Evolutionary conservation across 306 rosid species (phyloP), one percentile per base, ranked within the genome.

Genomic region (Fagus crenata): DNA sequence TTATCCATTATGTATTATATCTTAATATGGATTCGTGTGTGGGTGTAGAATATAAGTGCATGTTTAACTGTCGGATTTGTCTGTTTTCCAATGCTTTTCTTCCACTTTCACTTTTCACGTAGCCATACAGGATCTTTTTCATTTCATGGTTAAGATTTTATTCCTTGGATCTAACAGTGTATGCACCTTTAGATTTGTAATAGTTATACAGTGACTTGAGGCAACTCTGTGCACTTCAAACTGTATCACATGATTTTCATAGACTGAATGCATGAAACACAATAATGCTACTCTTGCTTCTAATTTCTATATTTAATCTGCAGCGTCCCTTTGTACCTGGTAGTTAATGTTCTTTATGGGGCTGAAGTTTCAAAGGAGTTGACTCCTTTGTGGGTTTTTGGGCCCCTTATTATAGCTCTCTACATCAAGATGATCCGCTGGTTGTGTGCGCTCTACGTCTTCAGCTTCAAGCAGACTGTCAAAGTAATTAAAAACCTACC

Each of bases 311-410:
- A 56, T 78, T 74, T 72, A 67, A 77, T 86, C 60, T 87, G 88
- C 97, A 93, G 98, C 82, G 60, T 89, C 54, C 97, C 98, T 67
- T 49, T 80, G 73, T 93, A 87, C 83, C 73, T 93, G 88, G 92
- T 81, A 14, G 90, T 93, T 68, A 85, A 90, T 79, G 68, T 80
- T 49, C 46, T 76, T 43, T 86, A 90, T 67, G 98, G 98, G 60
- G 82, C 91, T 37, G 90, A 90, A 76, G 93, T 93, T 78, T 89
- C 96, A 0, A 91, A 78, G 81, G 98, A 93, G 85, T 83, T 93
- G 83, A 85, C 90, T 51, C 98, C 98, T 39, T 80, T 93, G 60
- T 93, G 98, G 98, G 75, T 91, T 81, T 35, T 86, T 53, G 98
- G 96, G 37, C 97, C 98, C 46, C 31, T 90, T 2, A 37, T 87